Base-by-base conservation (phyloP, 2,329 filamentous ascomycete species). In the Gremmenia infestans region DNA sequence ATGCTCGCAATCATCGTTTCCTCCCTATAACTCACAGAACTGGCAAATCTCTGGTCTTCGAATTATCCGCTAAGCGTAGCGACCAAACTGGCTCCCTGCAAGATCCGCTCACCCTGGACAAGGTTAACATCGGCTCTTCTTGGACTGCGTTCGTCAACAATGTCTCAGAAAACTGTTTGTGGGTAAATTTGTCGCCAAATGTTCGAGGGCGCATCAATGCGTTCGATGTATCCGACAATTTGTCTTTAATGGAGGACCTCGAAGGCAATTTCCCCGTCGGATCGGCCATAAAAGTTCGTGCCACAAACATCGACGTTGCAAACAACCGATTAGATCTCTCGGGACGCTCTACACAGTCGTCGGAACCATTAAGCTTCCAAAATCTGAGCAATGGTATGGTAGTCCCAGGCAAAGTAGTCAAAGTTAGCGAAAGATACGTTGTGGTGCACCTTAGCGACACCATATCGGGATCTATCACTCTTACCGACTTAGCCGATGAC, bases 111-210 rank as follows among this genome's bases (percentile, higher is more conserved):
- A 83, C 84, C 7, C 75, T 97, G 35, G 85, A 89, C 25, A 82
- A 89, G 57, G 75, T 99, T 59, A 78, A 87, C 65, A 75, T 83
- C 50, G 91, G 88, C 17, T 86, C 87, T 17, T 82, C 80, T 2
- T 85, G 89, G 72, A 72, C 95, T 50, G 92, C 88, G 1, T 97
- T 93, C 68, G 83, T 99, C 69, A 99, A 97, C 78, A 97, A 97
- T 68, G 79, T 93, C 59, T 82, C 82, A 22, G 81, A 89, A 28
- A 85, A 89, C 61, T 89, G 82, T 67, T 78, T 96, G 22, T 97
- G 94, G 93, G 87, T 95, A 47, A 97, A 91, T 67, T 74, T 99
- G 22, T 91, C 92, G 1, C 91, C 94, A 6, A 90, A 87, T 52
- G 85, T 99, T 15, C 86, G 92, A 57, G 94, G 94, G 54, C 85